These are phyloP conservation scores for Hemisphaericaspora xylofermentans DNA, from an alignment of 1,139 yeast genomes.

Conservation along the genomic window DNA sequence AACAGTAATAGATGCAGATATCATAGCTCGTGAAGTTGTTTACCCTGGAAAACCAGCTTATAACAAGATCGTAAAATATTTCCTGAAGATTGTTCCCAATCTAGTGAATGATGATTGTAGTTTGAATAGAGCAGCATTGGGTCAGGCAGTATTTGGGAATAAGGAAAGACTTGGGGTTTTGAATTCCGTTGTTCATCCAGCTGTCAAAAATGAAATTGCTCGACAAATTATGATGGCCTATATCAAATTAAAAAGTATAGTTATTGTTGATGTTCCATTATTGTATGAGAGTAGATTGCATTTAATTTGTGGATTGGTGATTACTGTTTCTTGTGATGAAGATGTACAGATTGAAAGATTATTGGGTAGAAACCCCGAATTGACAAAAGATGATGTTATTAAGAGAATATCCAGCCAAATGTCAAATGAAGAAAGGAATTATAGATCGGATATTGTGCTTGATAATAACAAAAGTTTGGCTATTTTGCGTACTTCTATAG, in stretches of 20 bases:
- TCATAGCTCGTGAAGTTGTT: slow-evolving; percentile 82
- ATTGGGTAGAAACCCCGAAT: slow-evolving; percentile 61
- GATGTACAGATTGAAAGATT: slow-evolving; percentile 64
- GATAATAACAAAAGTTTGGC: slow-evolving; percentile 59
- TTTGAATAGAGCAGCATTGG: slow-evolving; percentile 72
- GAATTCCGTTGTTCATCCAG: slow-evolving; percentile 86
- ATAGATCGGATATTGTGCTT: slow-evolving; percentile 64
- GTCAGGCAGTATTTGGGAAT: slow-evolving; percentile 75
- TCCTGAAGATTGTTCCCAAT: slow-evolving; percentile 54
- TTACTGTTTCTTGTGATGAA: slow-evolving; percentile 65
- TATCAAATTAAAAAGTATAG: slow-evolving; percentile 47
- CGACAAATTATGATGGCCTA: slow-evolving; percentile 60
- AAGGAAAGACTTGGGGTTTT: slow-evolving; percentile 51
- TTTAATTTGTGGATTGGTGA: slow-evolving; percentile 64
- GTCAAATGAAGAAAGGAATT: slow-evolving; percentile 57
- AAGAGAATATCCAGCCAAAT: slow-evolving; percentile 79
- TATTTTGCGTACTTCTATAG: slow-evolving; percentile 49
- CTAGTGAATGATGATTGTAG: slow-evolving; percentile 50
- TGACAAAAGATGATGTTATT: slow-evolving; percentile 64
- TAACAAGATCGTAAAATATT: slow-evolving; percentile 58
- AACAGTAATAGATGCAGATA: slow-evolving; percentile 83
- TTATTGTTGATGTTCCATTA: slow-evolving; percentile 85
- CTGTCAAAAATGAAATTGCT: slow-evolving; percentile 69
- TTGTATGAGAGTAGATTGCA: slow-evolving; percentile 79
- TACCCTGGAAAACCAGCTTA: slow-evolving; percentile 78